These are phyloP conservation scores for Colletotrichum salicis DNA, from an alignment of 2,329 filamentous ascomycete species.

Conservation along the genomic window DNA sequence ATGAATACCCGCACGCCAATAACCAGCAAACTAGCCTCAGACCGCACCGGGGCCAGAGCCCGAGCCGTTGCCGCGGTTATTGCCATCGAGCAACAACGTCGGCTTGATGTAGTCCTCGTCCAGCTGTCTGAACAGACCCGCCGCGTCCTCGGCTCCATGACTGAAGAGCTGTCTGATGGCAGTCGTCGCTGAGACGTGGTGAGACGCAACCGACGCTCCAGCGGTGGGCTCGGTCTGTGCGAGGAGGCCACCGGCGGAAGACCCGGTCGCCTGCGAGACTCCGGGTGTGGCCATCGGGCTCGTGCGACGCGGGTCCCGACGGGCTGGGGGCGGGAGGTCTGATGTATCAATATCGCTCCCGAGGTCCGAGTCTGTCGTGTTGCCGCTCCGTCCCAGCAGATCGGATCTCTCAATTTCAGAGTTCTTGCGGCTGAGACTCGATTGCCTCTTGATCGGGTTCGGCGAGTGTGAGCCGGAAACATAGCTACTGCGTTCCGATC, in stretches of 20 bases:
- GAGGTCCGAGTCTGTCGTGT: conserved; percentile 66
- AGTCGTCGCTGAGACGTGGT: conserved; percentile 75
- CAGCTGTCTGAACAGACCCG: conserved; percentile 88
- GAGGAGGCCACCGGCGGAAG: conserved; percentile 18
- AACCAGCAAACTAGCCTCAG: not conserved
- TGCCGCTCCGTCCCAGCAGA: conserved; percentile 59
- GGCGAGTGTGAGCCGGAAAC: conserved; percentile 66
- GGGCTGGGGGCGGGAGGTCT: conserved; percentile 71
- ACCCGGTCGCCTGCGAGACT: conserved; percentile 32
- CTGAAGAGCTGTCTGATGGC: conserved; percentile 85
- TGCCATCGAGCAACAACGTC: conserved; percentile 80
- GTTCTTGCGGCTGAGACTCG: conserved; percentile 64
- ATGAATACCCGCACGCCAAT: not conserved
- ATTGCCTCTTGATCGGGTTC: conserved; percentile 53
- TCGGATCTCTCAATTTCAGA: conserved; percentile 65
- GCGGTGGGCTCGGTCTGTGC: conserved; percentile 37
- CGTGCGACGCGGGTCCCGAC: conserved; percentile 52
- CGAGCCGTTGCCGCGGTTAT: conserved; percentile 30
- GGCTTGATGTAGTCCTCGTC: conserved; percentile 98
- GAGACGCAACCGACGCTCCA: conserved; percentile 36
- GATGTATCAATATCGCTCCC: conserved; percentile 74
- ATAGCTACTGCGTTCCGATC: conserved; percentile 53
- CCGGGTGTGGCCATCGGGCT: conserved; percentile 48
- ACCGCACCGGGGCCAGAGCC: conserved; percentile 20
- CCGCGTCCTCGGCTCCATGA: conserved; percentile 78